Conservation (phyloP, 2,329 filamentous ascomycete genomes). For the Ambrosiella cleistominuta region DNA sequence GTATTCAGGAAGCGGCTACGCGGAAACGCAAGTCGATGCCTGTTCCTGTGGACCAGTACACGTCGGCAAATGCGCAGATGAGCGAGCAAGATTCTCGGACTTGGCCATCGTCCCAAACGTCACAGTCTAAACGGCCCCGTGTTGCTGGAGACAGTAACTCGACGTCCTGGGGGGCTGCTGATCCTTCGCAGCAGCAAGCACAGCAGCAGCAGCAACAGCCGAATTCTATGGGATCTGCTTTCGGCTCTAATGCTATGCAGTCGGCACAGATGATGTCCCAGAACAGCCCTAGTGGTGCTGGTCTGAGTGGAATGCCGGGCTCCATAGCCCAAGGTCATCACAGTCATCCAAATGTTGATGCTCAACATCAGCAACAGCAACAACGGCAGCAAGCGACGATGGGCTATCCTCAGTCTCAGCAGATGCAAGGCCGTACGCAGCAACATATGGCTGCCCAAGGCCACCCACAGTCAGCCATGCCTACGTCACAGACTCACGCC, state of each 20-base stretch:
- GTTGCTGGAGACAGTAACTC: conserved; percentile 8
- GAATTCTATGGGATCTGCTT: conserved; percentile 6
- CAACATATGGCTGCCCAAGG: not conserved
- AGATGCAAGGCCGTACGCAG: not conserved
- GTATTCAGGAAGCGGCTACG: conserved; percentile 7
- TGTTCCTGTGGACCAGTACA: conserved; percentile 8
- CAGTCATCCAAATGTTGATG: conserved; percentile 1
- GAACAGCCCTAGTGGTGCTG: conserved; percentile 3
- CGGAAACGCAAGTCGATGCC: conserved; percentile 13
- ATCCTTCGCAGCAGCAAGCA: not conserved
- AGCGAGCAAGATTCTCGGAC: conserved; percentile 2
- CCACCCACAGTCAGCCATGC: not conserved
- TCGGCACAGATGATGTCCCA: conserved; percentile 11
- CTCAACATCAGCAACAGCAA: conserved; percentile 5
- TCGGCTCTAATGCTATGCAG: conserved; percentile 7
- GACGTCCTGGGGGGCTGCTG: conserved; percentile 1
- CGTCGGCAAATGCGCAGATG: conserved; percentile 3
- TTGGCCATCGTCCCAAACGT: conserved; percentile 1
- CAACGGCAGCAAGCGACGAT: not conserved
- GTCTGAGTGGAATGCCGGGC: conserved; percentile 1
- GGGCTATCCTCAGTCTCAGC: not conserved
- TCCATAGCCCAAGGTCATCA: conserved; percentile 9
- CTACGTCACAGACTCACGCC: not conserved
- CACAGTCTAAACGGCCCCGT: conserved; percentile 10
- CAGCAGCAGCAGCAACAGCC: conserved; percentile 1